Evolutionary conservation across 352 stramenopile species (phyloP).

Genomic region (Poterioochromonas sp.): DNA sequence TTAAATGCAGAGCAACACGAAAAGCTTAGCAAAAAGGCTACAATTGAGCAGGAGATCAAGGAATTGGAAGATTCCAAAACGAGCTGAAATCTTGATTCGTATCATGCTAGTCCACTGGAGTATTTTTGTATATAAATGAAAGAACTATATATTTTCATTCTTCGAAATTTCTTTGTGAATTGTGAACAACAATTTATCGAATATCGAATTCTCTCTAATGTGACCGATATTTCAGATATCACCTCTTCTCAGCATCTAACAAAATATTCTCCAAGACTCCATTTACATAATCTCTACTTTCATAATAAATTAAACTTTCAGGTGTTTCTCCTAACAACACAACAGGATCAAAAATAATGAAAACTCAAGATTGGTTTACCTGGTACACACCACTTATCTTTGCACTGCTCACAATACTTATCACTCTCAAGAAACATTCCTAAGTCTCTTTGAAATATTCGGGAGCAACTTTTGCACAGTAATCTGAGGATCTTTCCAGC

Average conservation of each 20-base stretch:
- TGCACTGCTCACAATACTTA: neutral
- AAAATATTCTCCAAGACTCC: neutral
- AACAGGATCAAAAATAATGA: neutral
- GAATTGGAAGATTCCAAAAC: no score
- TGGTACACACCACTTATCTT: neutral
- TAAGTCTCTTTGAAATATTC: neutral
- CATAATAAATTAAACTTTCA: constrained; percentile 15
- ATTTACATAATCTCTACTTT: neutral
- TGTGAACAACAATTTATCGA: no score
- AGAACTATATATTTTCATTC: no score
- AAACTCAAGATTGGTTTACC: neutral
- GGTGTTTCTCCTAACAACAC: neutral
- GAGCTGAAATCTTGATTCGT: no score
- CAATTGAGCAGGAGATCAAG: neutral
- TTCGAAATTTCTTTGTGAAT: no score
- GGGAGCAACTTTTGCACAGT: neutral
- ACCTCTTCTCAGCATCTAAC: neutral
- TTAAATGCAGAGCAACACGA: neutral
- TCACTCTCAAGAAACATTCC: neutral
- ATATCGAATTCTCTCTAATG: no score
- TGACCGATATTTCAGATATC: neutral
- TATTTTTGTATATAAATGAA: no score
- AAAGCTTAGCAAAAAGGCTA: neutral
- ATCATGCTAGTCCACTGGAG: no score
- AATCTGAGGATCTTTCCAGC: neutral